These are phyloP conservation scores for Polyplosphaeria fusca DNA, from an alignment of 495 filamentous ascomycete genomes.

Conservation along the genomic window DNA sequence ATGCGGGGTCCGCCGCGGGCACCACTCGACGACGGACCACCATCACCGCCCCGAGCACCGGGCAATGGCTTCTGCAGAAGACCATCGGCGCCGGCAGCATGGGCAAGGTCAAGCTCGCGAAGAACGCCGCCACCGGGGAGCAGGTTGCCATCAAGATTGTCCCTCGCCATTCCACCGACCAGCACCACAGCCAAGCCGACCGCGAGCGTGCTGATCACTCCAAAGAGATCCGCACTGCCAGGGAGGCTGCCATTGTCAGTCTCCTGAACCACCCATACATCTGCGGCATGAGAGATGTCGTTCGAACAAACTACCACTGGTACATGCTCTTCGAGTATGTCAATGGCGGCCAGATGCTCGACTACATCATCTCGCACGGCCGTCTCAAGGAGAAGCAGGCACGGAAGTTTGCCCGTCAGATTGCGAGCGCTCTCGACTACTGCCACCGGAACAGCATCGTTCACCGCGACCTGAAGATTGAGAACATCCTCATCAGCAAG, in stretches of 20 bases:
- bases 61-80: conserved; percentile 90
- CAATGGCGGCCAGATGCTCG: conserved; percentile 98
- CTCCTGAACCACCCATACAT: conserved; percentile 95
- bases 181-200: conserved; percentile 75
- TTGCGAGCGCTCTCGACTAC: conserved; percentile 97
- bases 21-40: conserved; percentile 63
- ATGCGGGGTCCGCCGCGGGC: conserved; percentile 43
- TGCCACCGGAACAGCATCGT: conserved; percentile 99
- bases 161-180: conserved; percentile 81
- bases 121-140: conserved; percentile 71
- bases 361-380: conserved; percentile 99
- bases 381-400: conserved; percentile 98
- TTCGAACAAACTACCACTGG: conserved; percentile 96
- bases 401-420: conserved; percentile 94
- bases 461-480: conserved; percentile 96
- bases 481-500: conserved; percentile 99
- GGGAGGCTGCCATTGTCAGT: conserved; percentile 95
- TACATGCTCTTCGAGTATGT: conserved; percentile 99
- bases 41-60: conserved; percentile 76
- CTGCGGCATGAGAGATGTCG: conserved; percentile 91
- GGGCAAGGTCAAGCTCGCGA: conserved; percentile 95
- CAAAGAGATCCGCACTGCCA: conserved; percentile 94
- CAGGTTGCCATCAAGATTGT: conserved; percentile 98
- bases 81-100: conserved; percentile 97
- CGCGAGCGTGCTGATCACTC: conserved; percentile 85